Evolutionary conservation across 164 flowering plant genomes (phyloP).

Genomic region (Vitis amurensis): DNA sequence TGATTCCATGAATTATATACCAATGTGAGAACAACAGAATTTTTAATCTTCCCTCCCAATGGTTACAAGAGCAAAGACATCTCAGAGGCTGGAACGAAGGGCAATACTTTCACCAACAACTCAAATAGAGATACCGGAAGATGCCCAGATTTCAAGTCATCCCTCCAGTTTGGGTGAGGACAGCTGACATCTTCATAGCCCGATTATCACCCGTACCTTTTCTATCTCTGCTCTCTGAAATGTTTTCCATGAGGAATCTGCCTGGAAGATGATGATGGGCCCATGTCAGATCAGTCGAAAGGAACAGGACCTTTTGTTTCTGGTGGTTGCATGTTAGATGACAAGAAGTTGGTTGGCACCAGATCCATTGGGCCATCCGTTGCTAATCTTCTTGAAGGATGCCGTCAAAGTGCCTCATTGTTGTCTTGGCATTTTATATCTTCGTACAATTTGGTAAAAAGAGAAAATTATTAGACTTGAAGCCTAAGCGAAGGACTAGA

Average conservation of each 20-base stretch:
- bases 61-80: conserved; percentile 40
- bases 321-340: conserved; percentile 33
- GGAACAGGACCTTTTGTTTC: conserved; percentile 27
- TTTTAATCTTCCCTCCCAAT: background rate
- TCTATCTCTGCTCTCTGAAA: conserved; percentile 30
- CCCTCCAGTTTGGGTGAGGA: conserved; percentile 68
- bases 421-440: conserved; percentile 69
- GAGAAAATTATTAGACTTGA: too few relatives aligned
- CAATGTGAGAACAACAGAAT: too few relatives aligned
- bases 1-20: too few relatives aligned
- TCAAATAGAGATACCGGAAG: conserved; percentile 43
- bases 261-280: conserved; percentile 37
- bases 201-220: conserved; percentile 33
- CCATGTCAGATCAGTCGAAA: conserved; percentile 31
- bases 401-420: conserved; percentile 47
- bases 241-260: conserved; percentile 30
- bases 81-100: conserved; percentile 51
- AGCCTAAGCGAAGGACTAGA: too few relatives aligned
- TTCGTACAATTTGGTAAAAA: conserved; percentile 8
- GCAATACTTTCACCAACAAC: conserved; percentile 39
- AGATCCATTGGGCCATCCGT: conserved; percentile 41
- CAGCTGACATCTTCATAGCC: conserved; percentile 34
- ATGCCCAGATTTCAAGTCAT: conserved; percentile 59
- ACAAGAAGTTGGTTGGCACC: conserved; percentile 25
- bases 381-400: conserved; percentile 50